Percentiles rank a stretch among this genome's conserved stretches.
These are phyloP conservation scores for Phyllosticta ampelicida DNA, from an alignment of 2,329 filamentous ascomycete genomes.

Conservation along the genomic window DNA sequence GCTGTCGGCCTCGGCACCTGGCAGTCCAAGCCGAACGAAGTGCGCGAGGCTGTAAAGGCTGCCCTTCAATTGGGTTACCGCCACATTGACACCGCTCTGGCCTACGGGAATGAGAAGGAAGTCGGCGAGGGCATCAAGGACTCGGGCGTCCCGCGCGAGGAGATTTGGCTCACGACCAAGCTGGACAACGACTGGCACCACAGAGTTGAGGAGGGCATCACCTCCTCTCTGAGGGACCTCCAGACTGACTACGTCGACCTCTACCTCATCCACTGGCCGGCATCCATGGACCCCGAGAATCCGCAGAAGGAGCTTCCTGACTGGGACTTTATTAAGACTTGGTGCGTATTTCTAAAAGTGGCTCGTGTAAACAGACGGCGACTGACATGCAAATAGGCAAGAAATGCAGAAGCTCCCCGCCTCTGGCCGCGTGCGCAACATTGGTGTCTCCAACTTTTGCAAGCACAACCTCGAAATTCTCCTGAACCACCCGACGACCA, in stretches of 20 bases:
- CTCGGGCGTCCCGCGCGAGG: conserved; percentile 51
- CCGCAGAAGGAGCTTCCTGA: conserved; percentile 58
- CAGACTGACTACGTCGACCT: conserved; percentile 58
- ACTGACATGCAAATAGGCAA: conserved; percentile 15
- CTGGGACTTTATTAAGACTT: conserved; percentile 78
- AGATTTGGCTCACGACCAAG: conserved; percentile 73
- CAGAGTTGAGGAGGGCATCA: conserved; percentile 51
- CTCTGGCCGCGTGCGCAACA: conserved; percentile 64
- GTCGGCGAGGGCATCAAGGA: conserved; percentile 62
- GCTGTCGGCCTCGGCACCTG: conserved; percentile 69
- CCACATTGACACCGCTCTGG: conserved; percentile 66
- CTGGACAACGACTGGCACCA: conserved; percentile 72
- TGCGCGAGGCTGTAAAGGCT: conserved; percentile 58
- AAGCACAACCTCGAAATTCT: conserved; percentile 68
- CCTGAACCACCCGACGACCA: conserved; percentile 53
- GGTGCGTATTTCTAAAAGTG: too few species aligned
- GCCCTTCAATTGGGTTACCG: conserved; percentile 61
- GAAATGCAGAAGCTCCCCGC: conserved; percentile 59
- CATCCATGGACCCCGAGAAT: conserved; percentile 50
- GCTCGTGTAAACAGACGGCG: too few species aligned
- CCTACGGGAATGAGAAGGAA: conserved; percentile 69
- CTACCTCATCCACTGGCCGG: conserved; percentile 59
- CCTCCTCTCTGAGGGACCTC: conserved; percentile 51
- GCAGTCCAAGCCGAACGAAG: conserved; percentile 61
- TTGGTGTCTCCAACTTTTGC: conserved; percentile 79